Percentiles rank a stretch among this genome's conserved stretches.
These are phyloP conservation scores for Suillus discolor DNA, from an alignment of 768 basidiomycete genomes.

Conservation along the genomic window DNA sequence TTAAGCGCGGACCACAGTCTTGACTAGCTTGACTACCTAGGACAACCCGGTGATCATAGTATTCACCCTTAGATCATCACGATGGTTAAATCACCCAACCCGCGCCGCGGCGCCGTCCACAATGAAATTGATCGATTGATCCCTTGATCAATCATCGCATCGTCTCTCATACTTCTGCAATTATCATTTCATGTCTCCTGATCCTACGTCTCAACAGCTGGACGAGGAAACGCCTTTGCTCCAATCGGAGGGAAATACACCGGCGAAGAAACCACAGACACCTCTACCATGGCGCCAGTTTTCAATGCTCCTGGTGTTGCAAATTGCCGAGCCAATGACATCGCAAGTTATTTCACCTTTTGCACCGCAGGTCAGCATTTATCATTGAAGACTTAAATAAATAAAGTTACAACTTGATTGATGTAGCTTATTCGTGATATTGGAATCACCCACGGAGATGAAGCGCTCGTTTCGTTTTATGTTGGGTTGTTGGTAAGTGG, in stretches of 20 bases:
- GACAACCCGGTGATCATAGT: not conserved
- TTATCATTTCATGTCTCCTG: slow-evolving; percentile 10
- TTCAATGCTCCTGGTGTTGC: slow-evolving; percentile 65
- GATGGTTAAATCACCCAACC: not conserved
- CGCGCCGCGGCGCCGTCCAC: not conserved
- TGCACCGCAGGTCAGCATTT: slow-evolving; percentile 53
- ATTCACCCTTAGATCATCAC: not conserved
- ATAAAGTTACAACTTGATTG: not conserved
- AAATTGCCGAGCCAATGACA: slow-evolving; percentile 75
- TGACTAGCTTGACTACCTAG: too few relatives aligned
- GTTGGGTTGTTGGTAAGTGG: slow-evolving; percentile 47
- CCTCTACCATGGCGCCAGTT: slow-evolving; percentile 74
- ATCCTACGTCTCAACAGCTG: slow-evolving; percentile 11
- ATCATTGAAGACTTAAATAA: not conserved
- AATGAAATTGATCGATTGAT: not conserved
- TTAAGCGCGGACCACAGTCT: too few relatives aligned
- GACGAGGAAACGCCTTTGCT: slow-evolving; percentile 70
- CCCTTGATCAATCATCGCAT: too few relatives aligned
- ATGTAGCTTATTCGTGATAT: slow-evolving; percentile 31
- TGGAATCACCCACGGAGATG: slow-evolving; percentile 45
- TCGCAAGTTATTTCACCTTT: slow-evolving; percentile 77
- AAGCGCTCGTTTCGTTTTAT: slow-evolving; percentile 48
- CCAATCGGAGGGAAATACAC: slow-evolving; percentile 14
- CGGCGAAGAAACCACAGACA: slow-evolving; percentile 38
- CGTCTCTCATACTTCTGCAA: not conserved